Evolutionary conservation across 768 basidiomycete genomes (phyloP), one percentile per base, ranked within the genome.

Genomic region (Sporobolomyces pararoseus): DNA sequence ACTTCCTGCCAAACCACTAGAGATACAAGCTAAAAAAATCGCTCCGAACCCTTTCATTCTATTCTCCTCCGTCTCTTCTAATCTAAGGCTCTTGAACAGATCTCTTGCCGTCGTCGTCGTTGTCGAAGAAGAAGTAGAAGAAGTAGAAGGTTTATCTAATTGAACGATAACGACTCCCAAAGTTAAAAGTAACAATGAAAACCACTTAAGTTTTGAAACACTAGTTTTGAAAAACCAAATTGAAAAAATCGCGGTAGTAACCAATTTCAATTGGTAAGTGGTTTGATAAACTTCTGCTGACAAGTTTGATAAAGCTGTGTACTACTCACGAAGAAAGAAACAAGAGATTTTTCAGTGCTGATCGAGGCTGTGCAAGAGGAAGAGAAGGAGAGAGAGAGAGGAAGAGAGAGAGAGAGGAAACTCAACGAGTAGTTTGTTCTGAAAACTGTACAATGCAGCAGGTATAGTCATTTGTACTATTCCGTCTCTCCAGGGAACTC

Each of bases 271-370:
- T 80, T 77, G 94, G 82, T 90, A 97, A 74, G 96, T 93, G 44
- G 91, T 94, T 66, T 95, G 93, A 80, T 95, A 97, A n/a, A 91
- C 93, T n/a, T 92, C 91, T 23, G 89, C 91, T 70, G 91, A 87
- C 66, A 97, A 82, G 79, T 97, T 96, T 44, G 89, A 87, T 10
- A 89, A 89, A 34, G 93, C 93, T 60, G 91, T 86, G 79, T 91
- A 96, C 80, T 95, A 92, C 50, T 93, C 37, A 25, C 25, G 10
- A 51, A 1, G 3, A 7, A 32, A 21, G 37, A n/a, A 34, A 39
- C 16, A 2, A 44, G 47, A 21, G 16, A 34, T 17, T n/a, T n/a
- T n/a, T n/a, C n/a, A n/a, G n/a, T n/a, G n/a, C n/a, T n/a, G n/a
- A n/a, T n/a, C n/a, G 31, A 27, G 12, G 34, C 44, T 1, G 17